phyloP scores from a whole-genome alignment of 108 stramenopile genomes.

The Skeletonema costatum region DNA sequence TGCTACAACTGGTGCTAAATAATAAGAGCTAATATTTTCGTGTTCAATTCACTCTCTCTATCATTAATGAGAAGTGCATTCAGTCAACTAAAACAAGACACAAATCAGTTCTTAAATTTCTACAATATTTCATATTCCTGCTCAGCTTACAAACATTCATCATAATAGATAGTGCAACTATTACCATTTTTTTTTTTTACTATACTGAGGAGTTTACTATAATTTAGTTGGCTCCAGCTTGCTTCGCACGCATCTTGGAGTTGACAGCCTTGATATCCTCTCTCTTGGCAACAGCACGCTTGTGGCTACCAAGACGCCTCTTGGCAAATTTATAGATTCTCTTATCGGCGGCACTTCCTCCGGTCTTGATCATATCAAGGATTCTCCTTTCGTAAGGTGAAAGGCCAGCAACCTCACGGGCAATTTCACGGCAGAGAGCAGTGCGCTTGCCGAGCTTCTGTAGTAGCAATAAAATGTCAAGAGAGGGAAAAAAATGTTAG shows the following conservation, averaged over 20 bases:
- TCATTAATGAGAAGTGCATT: no score
- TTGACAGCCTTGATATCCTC: constrained; percentile 98
- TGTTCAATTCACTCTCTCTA: not conserved
- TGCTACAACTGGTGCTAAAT: not conserved
- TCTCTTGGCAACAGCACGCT: constrained; percentile 96
- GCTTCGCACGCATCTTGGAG: constrained; percentile 86
- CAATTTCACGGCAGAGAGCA: constrained; percentile 85
- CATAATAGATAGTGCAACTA: not conserved
- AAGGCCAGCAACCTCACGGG: constrained; percentile 97
- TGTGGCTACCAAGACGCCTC: constrained; percentile 97
- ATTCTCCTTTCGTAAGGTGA: constrained; percentile 98
- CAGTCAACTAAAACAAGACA: no score
- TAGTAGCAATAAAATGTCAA: not conserved
- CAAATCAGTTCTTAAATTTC: no score
- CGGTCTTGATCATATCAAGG: constrained; percentile 99
- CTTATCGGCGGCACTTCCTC: constrained; percentile 97
- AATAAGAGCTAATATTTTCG: not conserved
- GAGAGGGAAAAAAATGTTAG: not conserved
- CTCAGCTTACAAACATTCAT: no score
- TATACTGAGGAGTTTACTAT: not conserved
- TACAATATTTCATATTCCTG: no score
- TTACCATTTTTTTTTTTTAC: not conserved
- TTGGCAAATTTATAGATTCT: constrained; percentile 99
- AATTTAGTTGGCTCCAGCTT: constrained; percentile 60
- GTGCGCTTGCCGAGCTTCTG: constrained; percentile 84